Evolutionary conservation across 441 rosid species (phyloP).

Genomic region (Aleurites moluccanus): DNA sequence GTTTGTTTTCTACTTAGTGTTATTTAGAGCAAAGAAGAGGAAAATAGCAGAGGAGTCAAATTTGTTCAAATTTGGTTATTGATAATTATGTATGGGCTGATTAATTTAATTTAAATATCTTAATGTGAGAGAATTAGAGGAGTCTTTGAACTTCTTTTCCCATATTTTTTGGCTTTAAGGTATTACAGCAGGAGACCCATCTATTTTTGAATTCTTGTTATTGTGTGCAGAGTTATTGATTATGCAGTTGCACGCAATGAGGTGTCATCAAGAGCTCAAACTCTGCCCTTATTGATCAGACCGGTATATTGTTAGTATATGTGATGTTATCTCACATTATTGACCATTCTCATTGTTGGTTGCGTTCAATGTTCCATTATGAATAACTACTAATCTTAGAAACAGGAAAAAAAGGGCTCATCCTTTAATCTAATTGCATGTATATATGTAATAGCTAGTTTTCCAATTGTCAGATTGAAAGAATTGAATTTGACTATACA

Average conservation of each 20-base stretch:
- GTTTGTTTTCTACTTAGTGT: background rate
- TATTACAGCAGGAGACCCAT: too few relatives aligned
- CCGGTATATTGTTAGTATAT: background rate
- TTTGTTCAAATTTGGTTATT: background rate
- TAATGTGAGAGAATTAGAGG: background rate
- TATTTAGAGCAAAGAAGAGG: background rate
- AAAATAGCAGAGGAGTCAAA: background rate
- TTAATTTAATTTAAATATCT: too few relatives aligned
- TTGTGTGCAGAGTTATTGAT: background rate
- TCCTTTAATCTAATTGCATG: too few relatives aligned
- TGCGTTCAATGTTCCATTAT: background rate
- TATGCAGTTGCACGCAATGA: slow-evolving; percentile 1
- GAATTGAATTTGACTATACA: background rate
- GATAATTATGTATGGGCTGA: background rate
- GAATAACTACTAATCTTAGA: too few relatives aligned
- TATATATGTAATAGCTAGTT: too few relatives aligned
- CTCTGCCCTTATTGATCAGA: background rate
- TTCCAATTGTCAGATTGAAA: background rate
- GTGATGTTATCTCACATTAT: background rate
- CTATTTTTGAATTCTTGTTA: background rate
- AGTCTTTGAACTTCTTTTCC: too few relatives aligned
- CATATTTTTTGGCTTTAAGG: too few relatives aligned
- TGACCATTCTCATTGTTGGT: background rate
- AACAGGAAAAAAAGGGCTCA: too few relatives aligned
- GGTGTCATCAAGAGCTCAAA: background rate